Percentiles rank a stretch among this genome's conserved stretches.
Conservation (phyloP, 768 basidiomycete species). For the Phallus indusiatus region DNA sequence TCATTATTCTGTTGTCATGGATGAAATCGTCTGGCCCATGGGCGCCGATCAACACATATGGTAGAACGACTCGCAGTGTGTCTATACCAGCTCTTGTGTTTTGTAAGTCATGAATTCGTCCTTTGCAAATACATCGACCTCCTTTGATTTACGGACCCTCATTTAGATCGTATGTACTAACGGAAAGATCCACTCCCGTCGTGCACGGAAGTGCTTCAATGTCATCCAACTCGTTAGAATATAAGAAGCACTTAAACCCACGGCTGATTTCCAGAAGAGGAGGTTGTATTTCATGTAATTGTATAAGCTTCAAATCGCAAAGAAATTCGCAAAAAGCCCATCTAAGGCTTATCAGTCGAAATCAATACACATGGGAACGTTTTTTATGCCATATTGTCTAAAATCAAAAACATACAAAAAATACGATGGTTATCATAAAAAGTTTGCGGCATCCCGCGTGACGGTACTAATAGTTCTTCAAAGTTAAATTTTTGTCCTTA, state of each 20-base stretch:
- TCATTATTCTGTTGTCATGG: constrained; percentile 46
- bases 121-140: neutral
- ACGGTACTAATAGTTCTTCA: constrained; percentile 27
- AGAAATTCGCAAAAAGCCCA: too few relatives aligned
- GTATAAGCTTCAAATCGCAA: neutral
- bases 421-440: too few relatives aligned
- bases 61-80: constrained; percentile 45
- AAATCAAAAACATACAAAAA: too few relatives aligned
- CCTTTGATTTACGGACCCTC: neutral
- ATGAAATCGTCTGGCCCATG: too few relatives aligned
- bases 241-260: neutral
- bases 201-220: neutral
- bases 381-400: neutral
- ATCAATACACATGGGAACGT: too few relatives aligned
- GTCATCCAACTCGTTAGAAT: neutral
- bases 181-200: constrained; percentile 36
- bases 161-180: constrained; percentile 44
- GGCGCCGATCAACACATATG: constrained; percentile 28
- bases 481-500: constrained; percentile 50
- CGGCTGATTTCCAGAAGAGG: neutral
- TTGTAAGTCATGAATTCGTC: constrained; percentile 28
- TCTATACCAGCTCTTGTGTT: constrained; percentile 55
- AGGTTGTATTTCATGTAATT: constrained; percentile 7
- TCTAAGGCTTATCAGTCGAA: too few relatives aligned
- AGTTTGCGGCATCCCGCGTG: too few relatives aligned